These are phyloP conservation scores for Iberis pinnata DNA, from an alignment of 345 rosid species.

Conservation along the genomic window DNA sequence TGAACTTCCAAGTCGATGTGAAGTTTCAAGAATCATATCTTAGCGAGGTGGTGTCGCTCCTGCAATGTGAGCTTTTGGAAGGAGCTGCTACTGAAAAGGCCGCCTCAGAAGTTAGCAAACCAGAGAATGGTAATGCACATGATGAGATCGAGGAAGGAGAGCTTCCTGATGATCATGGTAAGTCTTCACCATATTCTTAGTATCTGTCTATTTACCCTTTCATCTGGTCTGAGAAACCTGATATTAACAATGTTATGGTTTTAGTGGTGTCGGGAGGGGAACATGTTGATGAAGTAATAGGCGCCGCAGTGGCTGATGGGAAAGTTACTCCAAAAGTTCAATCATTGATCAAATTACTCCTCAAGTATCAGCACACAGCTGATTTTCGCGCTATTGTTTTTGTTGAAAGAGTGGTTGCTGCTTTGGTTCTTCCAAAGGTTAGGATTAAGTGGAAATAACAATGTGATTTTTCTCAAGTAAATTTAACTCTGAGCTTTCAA, in stretches of 20 bases:
- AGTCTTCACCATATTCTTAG: conserved; percentile 21
- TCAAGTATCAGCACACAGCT: conserved; percentile 72
- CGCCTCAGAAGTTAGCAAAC: conserved; percentile 28
- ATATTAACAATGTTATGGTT: not conserved
- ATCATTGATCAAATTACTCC: conserved; percentile 75
- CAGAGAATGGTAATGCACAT: conserved; percentile 34
- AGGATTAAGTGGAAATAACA: not conserved
- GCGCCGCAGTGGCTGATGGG: conserved; percentile 99
- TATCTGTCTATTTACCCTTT: not conserved
- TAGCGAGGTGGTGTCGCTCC: conserved; percentile 61
- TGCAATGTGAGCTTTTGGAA: conserved; percentile 80
- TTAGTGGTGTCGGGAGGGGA: conserved; percentile 95
- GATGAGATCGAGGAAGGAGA: conserved; percentile 98
- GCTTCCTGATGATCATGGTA: conserved; percentile 88
- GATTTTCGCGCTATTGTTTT: conserved; percentile 98
- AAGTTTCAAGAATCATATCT: conserved; percentile 94
- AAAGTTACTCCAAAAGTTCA: conserved; percentile 99
- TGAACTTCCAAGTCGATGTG: conserved; percentile 83
- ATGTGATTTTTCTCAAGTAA: not conserved
- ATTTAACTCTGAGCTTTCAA: not conserved
- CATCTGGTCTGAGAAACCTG: not conserved
- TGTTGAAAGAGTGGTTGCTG: conserved; percentile 96
- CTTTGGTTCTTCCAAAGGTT: conserved; percentile 99
- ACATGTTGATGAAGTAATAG: conserved; percentile 86
- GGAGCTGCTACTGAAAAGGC: conserved; percentile 77